Evolutionary conservation across 352 stramenopile genomes (phyloP).

Genomic region (Phytopythium cucurbitacearum): DNA sequence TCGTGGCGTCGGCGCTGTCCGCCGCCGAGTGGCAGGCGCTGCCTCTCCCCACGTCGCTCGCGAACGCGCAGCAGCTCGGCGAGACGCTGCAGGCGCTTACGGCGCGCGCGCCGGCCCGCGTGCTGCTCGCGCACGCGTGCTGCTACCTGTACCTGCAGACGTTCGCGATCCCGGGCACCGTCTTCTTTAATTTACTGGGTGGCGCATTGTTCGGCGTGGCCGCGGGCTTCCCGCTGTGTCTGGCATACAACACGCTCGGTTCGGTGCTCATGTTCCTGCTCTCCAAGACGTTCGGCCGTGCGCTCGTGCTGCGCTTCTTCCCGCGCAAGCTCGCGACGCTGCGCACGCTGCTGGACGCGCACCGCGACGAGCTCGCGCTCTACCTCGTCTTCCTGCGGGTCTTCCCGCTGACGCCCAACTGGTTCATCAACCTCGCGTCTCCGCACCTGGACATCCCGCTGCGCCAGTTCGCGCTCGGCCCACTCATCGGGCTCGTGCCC

Average conservation of each 20-base stretch:
- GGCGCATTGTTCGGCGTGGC: slow-evolving; percentile 67
- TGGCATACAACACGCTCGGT: slow-evolving; percentile 78
- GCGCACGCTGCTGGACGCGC: slow-evolving; percentile 47
- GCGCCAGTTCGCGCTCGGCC: slow-evolving; percentile 51
- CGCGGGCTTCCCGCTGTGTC: slow-evolving; percentile 68
- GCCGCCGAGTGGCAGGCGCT: slow-evolving; percentile 49
- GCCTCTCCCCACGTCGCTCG: slow-evolving; percentile 54
- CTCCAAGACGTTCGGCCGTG: slow-evolving; percentile 49
- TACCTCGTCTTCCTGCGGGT: slow-evolving; percentile 83
- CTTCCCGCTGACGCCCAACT: slow-evolving; percentile 83
- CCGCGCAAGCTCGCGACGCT: slow-evolving; percentile 41
- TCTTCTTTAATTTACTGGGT: slow-evolving; percentile 79
- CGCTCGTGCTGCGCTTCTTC: slow-evolving; percentile 53
- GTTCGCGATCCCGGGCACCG: slow-evolving; percentile 73
- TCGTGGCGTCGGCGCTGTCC: slow-evolving; percentile 52
- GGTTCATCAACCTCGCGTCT: slow-evolving; percentile 85
- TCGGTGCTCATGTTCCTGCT: slow-evolving; percentile 76
- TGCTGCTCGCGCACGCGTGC: slow-evolving; percentile 64
- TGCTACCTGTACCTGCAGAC: slow-evolving; percentile 80
- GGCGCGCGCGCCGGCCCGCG: slow-evolving; percentile 21
- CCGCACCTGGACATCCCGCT: slow-evolving; percentile 69
- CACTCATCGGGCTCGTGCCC: slow-evolving; percentile 63
- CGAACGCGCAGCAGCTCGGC: slow-evolving; percentile 57
- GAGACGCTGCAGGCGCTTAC: slow-evolving; percentile 56
- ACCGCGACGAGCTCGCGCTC: slow-evolving; percentile 72